Evolutionary conservation across 805 yeast genomes (phyloP).

Genomic region (Starmerella asiatica): DNA sequence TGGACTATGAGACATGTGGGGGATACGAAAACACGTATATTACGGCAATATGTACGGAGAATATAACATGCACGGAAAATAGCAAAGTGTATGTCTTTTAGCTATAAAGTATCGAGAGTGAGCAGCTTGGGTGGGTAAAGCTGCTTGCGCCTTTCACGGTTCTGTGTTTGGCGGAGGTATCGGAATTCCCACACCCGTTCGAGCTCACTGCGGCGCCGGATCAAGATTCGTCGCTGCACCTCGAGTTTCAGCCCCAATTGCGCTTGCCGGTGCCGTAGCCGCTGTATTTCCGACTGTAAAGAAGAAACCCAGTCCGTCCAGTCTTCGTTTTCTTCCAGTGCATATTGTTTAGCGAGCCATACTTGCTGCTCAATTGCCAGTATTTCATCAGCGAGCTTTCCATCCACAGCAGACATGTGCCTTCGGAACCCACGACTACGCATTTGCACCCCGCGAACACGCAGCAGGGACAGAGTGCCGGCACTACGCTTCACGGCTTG

Average conservation of each 20-base stretch:
- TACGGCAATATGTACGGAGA: too few relatives aligned
- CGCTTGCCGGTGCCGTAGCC: neutral
- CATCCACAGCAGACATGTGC: slow-evolving; percentile 9
- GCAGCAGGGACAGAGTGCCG: slow-evolving; percentile 13
- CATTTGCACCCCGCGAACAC: slow-evolving; percentile 14
- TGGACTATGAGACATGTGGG: too few relatives aligned
- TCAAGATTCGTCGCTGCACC: slow-evolving; percentile 17
- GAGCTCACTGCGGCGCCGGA: slow-evolving; percentile 10
- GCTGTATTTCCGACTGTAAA: slow-evolving; percentile 1
- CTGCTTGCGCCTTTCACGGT: neutral
- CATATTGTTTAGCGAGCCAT: slow-evolving; percentile 12
- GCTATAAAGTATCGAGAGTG: slow-evolving; percentile 5
- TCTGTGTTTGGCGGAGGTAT: slow-evolving; percentile 3
- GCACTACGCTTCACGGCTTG: slow-evolving; percentile 12
- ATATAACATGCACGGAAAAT: too few relatives aligned
- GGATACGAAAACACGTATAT: too few relatives aligned
- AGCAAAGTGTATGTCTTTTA: neutral
- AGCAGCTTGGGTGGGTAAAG: slow-evolving; percentile 5
- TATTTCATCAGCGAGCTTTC: neutral
- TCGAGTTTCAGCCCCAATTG: slow-evolving; percentile 7
- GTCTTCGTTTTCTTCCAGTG: slow-evolving; percentile 11
- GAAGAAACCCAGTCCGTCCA: slow-evolving; percentile 7
- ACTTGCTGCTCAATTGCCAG: slow-evolving; percentile 6
- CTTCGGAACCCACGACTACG: slow-evolving; percentile 14
- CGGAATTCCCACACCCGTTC: slow-evolving; percentile 12